phyloP scores from a whole-genome alignment of 768 basidiomycete species.

The Rhizopogon roseolus region DNA sequence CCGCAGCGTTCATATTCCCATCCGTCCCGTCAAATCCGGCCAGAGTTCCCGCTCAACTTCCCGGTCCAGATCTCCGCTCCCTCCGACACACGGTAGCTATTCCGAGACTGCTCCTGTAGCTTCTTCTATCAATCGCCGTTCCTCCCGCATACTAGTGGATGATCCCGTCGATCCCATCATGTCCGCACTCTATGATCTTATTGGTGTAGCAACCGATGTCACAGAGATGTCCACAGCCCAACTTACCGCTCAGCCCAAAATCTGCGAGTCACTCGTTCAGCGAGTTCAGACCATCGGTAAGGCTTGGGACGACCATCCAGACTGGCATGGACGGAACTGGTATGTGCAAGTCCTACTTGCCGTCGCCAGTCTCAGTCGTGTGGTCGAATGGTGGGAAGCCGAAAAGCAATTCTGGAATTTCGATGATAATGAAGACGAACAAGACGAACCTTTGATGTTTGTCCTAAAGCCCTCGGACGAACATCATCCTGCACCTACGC shows the following conservation, averaged over 20 bases:
- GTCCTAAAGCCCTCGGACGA: slow-evolving; percentile 88
- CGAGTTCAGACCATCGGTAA: slow-evolving; percentile 88
- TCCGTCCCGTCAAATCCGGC: slow-evolving; percentile 61
- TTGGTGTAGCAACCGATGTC: slow-evolving; percentile 90
- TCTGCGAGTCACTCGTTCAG: slow-evolving; percentile 83
- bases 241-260: slow-evolving; percentile 80
- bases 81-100: slow-evolving; percentile 65
- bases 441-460: slow-evolving; percentile 88
- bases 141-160: slow-evolving; percentile 79
- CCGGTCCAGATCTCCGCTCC: slow-evolving; percentile 89
- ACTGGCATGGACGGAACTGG: slow-evolving; percentile 98
- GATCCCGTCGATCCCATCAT: slow-evolving; percentile 89
- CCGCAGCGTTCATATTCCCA: slow-evolving; percentile 74
- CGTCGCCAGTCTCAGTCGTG: slow-evolving; percentile 91
- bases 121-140: slow-evolving; percentile 58
- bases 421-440: slow-evolving; percentile 85
- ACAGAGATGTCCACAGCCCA: slow-evolving; percentile 84
- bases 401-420: slow-evolving; percentile 99
- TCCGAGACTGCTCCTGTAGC: slow-evolving; percentile 43
- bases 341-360: slow-evolving; percentile 96
- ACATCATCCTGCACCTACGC: slow-evolving; percentile 33
- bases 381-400: slow-evolving; percentile 99
- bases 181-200: slow-evolving; percentile 86
- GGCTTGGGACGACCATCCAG: slow-evolving; percentile 96
- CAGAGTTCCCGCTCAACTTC: slow-evolving; percentile 93